Conservation (phyloP, 1,139 yeast species). For the Diutina catenulata region DNA sequence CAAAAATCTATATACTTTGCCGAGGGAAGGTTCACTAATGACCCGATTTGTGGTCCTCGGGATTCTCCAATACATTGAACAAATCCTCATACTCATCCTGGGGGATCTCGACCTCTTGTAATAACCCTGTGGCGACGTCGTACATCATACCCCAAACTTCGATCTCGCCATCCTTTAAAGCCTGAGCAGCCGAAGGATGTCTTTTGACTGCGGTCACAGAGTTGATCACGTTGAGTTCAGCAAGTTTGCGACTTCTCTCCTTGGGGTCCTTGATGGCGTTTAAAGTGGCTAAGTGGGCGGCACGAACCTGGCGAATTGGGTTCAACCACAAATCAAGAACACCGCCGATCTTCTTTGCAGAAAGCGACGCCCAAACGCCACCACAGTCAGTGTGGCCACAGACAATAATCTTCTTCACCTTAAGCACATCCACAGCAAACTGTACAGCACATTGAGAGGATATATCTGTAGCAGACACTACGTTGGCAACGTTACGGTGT, state of each 20-base stretch:
- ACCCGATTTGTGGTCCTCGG: constrained; percentile 12
- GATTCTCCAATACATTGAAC: constrained; percentile 37
- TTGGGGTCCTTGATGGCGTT: constrained; percentile 35
- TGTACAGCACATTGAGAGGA: constrained; percentile 77
- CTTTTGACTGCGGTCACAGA: constrained; percentile 48
- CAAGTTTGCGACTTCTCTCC: constrained; percentile 50
- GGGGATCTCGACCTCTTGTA: constrained; percentile 44
- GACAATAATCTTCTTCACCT: constrained; percentile 72
- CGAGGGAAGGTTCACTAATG: no score
- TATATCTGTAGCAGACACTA: constrained; percentile 60
- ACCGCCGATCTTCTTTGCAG: constrained; percentile 60
- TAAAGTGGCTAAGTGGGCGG: constrained; percentile 39
- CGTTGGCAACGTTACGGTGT: constrained; percentile 87
- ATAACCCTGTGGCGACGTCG: constrained; percentile 70
- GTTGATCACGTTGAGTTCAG: constrained; percentile 67
- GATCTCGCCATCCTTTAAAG: constrained; percentile 58
- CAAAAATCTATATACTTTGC: no score
- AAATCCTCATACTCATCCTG: constrained; percentile 39
- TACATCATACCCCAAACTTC: constrained; percentile 85
- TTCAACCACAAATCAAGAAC: constrained; percentile 70
- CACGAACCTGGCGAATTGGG: constrained; percentile 61
- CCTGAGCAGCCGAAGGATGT: constrained; percentile 66
- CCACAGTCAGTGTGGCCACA: constrained; percentile 99
- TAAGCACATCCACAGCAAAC: constrained; percentile 79
- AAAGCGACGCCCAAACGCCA: constrained; percentile 81